Evolutionary conservation across 768 basidiomycete genomes (phyloP).

Genomic region (Hericium rajendrae): DNA sequence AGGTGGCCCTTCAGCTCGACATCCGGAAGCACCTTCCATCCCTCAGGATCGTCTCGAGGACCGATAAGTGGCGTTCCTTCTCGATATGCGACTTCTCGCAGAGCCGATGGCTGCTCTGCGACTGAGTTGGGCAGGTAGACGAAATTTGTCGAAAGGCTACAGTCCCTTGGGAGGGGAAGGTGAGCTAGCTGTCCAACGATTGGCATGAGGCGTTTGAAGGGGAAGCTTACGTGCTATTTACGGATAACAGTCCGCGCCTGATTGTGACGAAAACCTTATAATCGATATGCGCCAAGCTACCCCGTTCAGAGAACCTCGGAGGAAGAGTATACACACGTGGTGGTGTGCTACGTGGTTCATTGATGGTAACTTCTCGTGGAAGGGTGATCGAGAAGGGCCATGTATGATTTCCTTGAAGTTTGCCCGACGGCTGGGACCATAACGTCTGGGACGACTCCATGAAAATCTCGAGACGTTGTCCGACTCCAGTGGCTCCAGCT

Average conservation of each 20-base stretch:
- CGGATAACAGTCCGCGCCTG: conserved; percentile 5
- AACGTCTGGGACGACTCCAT: conserved; percentile 32
- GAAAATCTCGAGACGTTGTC: conserved; percentile 44
- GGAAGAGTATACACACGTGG: conserved; percentile 33
- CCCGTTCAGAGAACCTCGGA: conserved; percentile 37
- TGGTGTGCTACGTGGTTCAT: conserved; percentile 22
- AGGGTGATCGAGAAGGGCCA: conserved; percentile 42
- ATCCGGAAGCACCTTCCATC: conserved; percentile 13
- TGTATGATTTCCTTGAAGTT: conserved; percentile 33
- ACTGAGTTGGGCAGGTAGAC: conserved; percentile 11
- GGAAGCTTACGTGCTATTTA: conserved; percentile 8
- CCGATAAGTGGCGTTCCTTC: neutral
- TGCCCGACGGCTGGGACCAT: conserved; percentile 30
- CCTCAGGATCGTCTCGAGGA: conserved; percentile 9
- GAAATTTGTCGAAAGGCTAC: conserved; percentile 8
- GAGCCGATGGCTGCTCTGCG: conserved; percentile 8
- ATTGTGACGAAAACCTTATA: conserved; percentile 10
- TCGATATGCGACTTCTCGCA: conserved; percentile 11
- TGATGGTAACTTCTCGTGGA: conserved; percentile 32
- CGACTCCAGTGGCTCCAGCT: conserved; percentile 4
- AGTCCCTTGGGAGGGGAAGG: neutral
- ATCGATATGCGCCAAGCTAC: conserved; percentile 9
- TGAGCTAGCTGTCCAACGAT: neutral
- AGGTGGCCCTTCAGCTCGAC: conserved; percentile 2
- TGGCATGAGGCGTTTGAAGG: neutral